A percentile compares a stretch with the other conserved stretches of the same genome.
phyloP scores from a whole-genome alignment of 108 stramenopile species.

The Nitzschia palea region DNA sequence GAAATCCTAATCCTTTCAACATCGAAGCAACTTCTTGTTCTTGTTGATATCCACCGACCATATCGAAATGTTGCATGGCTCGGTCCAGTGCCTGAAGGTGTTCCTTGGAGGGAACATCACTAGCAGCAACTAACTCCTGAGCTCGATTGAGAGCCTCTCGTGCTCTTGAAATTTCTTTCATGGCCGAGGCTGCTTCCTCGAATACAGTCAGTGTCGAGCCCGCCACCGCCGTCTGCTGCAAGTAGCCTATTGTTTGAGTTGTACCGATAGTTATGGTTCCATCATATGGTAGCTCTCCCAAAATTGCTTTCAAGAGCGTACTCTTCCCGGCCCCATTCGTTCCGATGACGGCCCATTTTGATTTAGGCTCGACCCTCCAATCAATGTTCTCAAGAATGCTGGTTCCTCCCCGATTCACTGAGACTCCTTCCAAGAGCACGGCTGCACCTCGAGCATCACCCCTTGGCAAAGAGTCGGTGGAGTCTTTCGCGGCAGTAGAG shows the following conservation, averaged over 20 bases:
- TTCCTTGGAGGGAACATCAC: slow-evolving; percentile 37
- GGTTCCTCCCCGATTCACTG: slow-evolving; percentile 59
- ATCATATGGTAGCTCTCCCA: slow-evolving; percentile 33
- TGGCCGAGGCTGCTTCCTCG: slow-evolving; percentile 89
- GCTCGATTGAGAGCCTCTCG: not conserved
- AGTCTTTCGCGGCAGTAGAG: not conserved
- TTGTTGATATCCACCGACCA: slow-evolving; percentile 84
- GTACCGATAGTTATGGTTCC: slow-evolving; percentile 28
- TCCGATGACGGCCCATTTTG: slow-evolving; percentile 53
- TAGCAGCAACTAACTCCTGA: slow-evolving; percentile 8
- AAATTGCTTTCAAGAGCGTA: slow-evolving; percentile 89
- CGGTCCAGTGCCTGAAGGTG: slow-evolving; percentile 56
- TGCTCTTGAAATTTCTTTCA: slow-evolving; percentile 69
- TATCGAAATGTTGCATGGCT: slow-evolving; percentile 67
- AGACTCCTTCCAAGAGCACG: slow-evolving; percentile 61
- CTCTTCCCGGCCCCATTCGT: slow-evolving; percentile 30
- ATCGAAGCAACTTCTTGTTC: slow-evolving; percentile 82
- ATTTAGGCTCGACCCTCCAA: slow-evolving; percentile 73
- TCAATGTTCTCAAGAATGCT: slow-evolving; percentile 60
- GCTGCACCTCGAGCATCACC: slow-evolving; percentile 85
- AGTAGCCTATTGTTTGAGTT: slow-evolving; percentile 62
- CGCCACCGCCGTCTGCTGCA: slow-evolving; percentile 81
- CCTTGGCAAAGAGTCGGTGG: slow-evolving; percentile 7
- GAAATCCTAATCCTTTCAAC: slow-evolving; percentile 87
- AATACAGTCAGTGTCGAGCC: slow-evolving; percentile 83